These are phyloP conservation scores for Colletotrichum costaricense DNA, from an alignment of 2,329 filamentous ascomycete genomes.

Conservation along the genomic window DNA sequence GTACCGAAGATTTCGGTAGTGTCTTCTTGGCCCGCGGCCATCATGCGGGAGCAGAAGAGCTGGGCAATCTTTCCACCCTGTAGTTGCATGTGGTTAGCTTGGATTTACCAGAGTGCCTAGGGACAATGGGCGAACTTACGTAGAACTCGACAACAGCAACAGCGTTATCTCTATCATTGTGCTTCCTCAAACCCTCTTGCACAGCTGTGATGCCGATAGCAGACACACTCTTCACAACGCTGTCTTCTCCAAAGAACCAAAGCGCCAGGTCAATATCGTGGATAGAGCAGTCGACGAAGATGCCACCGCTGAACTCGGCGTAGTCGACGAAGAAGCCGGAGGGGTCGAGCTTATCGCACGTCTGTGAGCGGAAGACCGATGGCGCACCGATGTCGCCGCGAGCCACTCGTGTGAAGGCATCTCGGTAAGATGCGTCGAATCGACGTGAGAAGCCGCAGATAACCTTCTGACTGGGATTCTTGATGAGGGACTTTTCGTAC, in stretches of 20 bases:
- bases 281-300: constrained; percentile 78
- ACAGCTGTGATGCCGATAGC: constrained; percentile 47
- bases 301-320: constrained; percentile 72
- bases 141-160: constrained; percentile 71
- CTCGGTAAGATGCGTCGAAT: constrained; percentile 74
- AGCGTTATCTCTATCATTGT: constrained; percentile 46
- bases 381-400: constrained; percentile 68
- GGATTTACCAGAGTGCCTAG: too few species aligned
- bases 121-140: background rate
- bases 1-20: constrained; percentile 76
- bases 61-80: constrained; percentile 71
- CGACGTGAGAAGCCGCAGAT: constrained; percentile 56
- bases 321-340: constrained; percentile 76
- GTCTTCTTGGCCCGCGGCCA: constrained; percentile 76
- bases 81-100: background rate
- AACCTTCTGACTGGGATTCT: constrained; percentile 70
- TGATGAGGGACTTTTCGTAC: constrained; percentile 50
- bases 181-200: constrained; percentile 45
- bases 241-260: constrained; percentile 48
- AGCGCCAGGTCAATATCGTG: constrained; percentile 68
- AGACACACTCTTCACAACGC: constrained; percentile 44
- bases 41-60: constrained; percentile 73
- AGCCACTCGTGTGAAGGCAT: constrained; percentile 64
- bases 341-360: constrained; percentile 74
- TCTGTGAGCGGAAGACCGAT: constrained; percentile 72